Evolutionary conservation across 1,284 basidiomycete genomes (phyloP), one percentile per base, ranked within the genome.

Genomic region (Apiotrichum brassicae): DNA sequence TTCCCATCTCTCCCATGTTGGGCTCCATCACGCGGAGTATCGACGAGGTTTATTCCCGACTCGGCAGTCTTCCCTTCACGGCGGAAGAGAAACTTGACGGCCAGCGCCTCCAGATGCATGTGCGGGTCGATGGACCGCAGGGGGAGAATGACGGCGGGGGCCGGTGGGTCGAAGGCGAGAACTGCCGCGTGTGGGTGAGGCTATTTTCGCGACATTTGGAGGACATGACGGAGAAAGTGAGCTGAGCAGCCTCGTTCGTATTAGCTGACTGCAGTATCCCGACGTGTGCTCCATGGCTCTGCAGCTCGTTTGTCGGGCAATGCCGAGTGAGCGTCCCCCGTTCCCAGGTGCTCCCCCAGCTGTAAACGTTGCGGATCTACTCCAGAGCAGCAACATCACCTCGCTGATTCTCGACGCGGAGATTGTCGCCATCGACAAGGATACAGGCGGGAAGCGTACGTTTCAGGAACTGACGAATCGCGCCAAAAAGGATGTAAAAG

Each of bases 401-500:
- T 88, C 89, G 0, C 95, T 98, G 67, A 90, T 98, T 8, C 76
- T 98, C 48, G 95, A 99, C 69, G 85, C 91, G 5, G 95, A 99
- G 70, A 92, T 92, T 8, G 94, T 98, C 11, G 95, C 95, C 0
- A 87, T 97, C 71, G 91, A 98, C 72, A 82, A 83, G 58, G 81
- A 81, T 38, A 87, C 83, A 0, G 82, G 82, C 35, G 85, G 85
- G 56, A 79, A 97, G 41, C 82, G 97, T 77, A 94, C 94, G 0
- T 99, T 99, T 80, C 95, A 99, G 73, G 94, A 98, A 65, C 81
- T 99, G 6, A 91, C 88, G 60, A 85, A 84, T 58, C 81, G 95
- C 44, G 97, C 97, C 64, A 85, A 95, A 49, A 99, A 99, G 74
- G 95, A 97, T 60, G 95, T 98, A 62, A 90, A 87, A 66, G 81